Evolutionary conservation across 2,329 filamentous ascomycete species (phyloP).

Genomic region (Bipolaris oryzae): DNA sequence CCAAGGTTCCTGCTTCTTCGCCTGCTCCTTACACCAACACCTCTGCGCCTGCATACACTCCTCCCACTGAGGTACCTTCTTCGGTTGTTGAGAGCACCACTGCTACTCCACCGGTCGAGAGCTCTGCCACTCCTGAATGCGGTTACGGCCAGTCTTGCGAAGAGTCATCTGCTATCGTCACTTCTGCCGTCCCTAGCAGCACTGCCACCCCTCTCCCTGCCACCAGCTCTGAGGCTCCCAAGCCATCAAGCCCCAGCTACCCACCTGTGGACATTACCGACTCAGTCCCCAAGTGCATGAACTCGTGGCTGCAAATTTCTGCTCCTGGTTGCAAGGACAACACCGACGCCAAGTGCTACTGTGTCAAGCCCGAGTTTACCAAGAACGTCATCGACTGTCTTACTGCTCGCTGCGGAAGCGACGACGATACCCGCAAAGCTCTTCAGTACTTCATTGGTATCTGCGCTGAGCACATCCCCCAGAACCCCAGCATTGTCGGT

Average conservation of each 20-base stretch:
- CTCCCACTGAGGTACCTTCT: conserved; percentile 11
- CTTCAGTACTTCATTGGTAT: conserved; percentile 89
- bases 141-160: conserved; percentile 27
- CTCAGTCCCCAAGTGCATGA: conserved; percentile 85
- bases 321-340: conserved; percentile 77
- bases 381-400: conserved; percentile 82
- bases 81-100: conserved; percentile 12
- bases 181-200: conserved; percentile 2
- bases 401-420: conserved; percentile 70
- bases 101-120: conserved; percentile 13
- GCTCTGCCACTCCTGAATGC: conserved; percentile 12
- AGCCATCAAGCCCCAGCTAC: conserved; percentile 31
- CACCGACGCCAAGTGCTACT: conserved; percentile 84
- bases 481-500: conserved; percentile 87
- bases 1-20: conserved; percentile 9
- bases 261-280: conserved; percentile 59
- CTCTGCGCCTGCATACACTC: conserved; percentile 21
- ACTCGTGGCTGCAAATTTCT: conserved; percentile 77
- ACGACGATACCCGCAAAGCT: conserved; percentile 70
- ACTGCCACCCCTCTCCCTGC: conserved; percentile 11
- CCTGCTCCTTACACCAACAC: conserved; percentile 24
- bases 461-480: conserved; percentile 74
- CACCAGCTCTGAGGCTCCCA: conserved; percentile 19
- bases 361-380: conserved; percentile 77
- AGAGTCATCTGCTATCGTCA: conserved; percentile 12